Evolutionary conservation across 345 rosid genomes (phyloP).

Genomic region (Salix purpurea): DNA sequence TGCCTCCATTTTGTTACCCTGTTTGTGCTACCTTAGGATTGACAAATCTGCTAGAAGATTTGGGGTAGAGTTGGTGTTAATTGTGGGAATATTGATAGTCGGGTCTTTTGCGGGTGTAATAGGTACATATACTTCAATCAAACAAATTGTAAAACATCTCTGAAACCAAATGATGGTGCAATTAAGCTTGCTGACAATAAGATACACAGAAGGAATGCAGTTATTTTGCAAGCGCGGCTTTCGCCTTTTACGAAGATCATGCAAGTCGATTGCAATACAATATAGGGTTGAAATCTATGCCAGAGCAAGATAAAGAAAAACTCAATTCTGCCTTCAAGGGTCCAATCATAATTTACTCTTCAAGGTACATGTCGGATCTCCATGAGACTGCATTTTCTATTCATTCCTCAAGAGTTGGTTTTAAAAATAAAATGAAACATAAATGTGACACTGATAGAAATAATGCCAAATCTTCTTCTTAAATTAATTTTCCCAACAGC

Average conservation of each 20-base stretch:
- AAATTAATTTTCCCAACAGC: neutral
- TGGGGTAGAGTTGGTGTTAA: slow-evolving; percentile 33
- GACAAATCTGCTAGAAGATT: slow-evolving; percentile 25
- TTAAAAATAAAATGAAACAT: neutral
- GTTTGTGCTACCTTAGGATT: slow-evolving; percentile 59
- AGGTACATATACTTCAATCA: slow-evolving; percentile 51
- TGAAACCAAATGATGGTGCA: slow-evolving; percentile 4
- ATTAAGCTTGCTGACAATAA: neutral
- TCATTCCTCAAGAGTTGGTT: neutral
- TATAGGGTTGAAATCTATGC: neutral
- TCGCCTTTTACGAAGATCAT: neutral
- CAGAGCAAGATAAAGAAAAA: neutral
- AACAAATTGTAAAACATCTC: slow-evolving; percentile 43
- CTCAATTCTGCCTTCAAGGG: neutral
- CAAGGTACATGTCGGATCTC: neutral
- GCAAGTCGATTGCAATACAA: neutral
- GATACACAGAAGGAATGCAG: neutral
- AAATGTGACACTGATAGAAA: neutral
- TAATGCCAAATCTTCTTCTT: neutral
- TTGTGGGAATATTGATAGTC: slow-evolving; percentile 33
- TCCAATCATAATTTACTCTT: neutral
- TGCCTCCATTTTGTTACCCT: slow-evolving; percentile 49
- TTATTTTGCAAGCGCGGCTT: neutral
- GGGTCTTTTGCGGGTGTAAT: slow-evolving; percentile 32
- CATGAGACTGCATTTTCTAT: neutral